Conservation (phyloP, 2,329 filamentous ascomycete species). For the Rhinocladiella similis region DNA sequence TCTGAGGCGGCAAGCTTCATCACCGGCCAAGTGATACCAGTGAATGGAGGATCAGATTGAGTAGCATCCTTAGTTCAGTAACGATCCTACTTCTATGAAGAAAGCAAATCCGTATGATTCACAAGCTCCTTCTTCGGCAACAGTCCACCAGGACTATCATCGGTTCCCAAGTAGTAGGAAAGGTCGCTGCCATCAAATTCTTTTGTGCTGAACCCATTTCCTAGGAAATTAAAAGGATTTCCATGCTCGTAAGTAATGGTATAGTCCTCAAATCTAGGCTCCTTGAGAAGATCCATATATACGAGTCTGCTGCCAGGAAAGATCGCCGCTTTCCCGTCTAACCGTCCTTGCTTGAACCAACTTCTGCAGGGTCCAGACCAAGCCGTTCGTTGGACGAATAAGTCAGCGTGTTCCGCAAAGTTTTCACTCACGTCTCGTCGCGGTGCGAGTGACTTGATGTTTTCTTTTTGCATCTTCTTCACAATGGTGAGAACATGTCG, state of each 20-base stretch:
- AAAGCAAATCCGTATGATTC: too few species aligned
- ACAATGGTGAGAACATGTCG: constrained; percentile 28
- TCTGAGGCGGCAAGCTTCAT: background rate
- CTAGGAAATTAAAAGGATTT: constrained; percentile 43
- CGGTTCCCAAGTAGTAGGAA: constrained; percentile 39
- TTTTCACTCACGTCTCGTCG: constrained; percentile 30
- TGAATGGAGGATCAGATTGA: background rate
- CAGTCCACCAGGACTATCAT: too few species aligned
- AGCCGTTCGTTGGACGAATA: constrained; percentile 37
- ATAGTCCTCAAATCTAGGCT: constrained; percentile 43
- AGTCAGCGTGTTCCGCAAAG: constrained; percentile 41
- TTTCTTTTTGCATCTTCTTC: constrained; percentile 28
- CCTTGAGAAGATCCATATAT: constrained; percentile 40
- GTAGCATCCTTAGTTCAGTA: too few species aligned
- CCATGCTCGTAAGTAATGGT: constrained; percentile 41
- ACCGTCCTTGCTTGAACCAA: constrained; percentile 27
- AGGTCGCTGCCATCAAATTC: constrained; percentile 51
- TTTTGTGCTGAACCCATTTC: constrained; percentile 43
- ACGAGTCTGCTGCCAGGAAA: constrained; percentile 41
- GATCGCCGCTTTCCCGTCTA: constrained; percentile 33
- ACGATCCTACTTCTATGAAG: too few species aligned
- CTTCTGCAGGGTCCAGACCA: constrained; percentile 13
- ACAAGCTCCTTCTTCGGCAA: too few species aligned
- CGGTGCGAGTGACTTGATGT: constrained; percentile 20
- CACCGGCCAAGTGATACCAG: background rate